Percentiles rank a stretch among this genome's conserved stretches.
Conservation (phyloP, 495 filamentous ascomycete genomes). For the Endocarpon pusillum region DNA sequence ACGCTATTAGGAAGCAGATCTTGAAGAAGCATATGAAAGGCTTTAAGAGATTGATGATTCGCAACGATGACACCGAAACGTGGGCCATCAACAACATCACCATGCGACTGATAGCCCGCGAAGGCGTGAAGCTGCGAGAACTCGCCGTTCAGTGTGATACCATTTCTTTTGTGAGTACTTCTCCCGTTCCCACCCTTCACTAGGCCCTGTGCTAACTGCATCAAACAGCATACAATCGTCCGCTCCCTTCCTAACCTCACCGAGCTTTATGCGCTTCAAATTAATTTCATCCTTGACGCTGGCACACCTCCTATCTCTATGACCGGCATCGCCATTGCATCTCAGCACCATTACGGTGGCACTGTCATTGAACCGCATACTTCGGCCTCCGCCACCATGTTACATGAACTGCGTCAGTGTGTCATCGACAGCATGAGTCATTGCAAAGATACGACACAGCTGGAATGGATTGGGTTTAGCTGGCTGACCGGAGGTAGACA, state of each 20-base stretch:
- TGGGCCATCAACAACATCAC: slow-evolving; percentile 40
- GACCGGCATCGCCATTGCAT: too few species aligned
- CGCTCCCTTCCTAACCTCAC: neutral
- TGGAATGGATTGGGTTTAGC: slow-evolving; percentile 1
- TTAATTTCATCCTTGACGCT: neutral
- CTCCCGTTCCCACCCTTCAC: slow-evolving; percentile 22
- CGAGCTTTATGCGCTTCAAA: neutral
- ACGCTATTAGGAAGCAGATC: slow-evolving; percentile 32
- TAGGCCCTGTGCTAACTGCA: neutral
- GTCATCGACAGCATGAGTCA: neutral
- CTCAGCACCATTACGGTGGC: neutral
- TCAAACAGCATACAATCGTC: neutral
- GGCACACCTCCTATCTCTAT: neutral
- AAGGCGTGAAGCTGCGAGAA: slow-evolving; percentile 31
- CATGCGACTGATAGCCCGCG: slow-evolving; percentile 27
- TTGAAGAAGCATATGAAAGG: slow-evolving; percentile 14
- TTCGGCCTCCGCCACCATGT: neutral
- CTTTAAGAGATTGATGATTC: slow-evolving; percentile 13
- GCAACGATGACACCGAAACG: slow-evolving; percentile 21
- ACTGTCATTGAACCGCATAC: neutral
- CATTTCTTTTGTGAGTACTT: slow-evolving; percentile 30
- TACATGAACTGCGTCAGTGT: neutral
- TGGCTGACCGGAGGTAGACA: neutral
- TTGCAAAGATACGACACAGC: slow-evolving; percentile 1
- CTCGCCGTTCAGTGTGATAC: too few species aligned